Conservation (phyloP, 176 grass and related monocot genomes). For the Raddia distichophylla region DNA sequence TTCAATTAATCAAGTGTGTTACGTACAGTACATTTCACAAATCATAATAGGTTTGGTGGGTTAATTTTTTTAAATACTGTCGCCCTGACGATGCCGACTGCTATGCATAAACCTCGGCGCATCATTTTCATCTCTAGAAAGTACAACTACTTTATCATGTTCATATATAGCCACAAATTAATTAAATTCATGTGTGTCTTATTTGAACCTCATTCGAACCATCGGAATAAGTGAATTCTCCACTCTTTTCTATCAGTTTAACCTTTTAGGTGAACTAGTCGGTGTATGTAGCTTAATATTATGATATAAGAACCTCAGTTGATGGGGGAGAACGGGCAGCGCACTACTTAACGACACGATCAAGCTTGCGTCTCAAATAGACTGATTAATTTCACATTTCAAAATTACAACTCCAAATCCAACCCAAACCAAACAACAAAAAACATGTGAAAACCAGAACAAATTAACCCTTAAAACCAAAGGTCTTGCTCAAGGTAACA, state of each 20-base stretch:
- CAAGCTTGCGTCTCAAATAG: too few species aligned
- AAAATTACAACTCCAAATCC: neutral
- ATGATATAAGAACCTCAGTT: too few species aligned
- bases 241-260: too few species aligned
- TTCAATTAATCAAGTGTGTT: neutral
- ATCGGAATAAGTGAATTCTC: too few species aligned
- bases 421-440: neutral
- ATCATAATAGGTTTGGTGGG: neutral
- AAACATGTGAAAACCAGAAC: neutral
- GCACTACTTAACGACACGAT: too few species aligned
- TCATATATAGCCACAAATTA: too few species aligned
- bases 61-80: conserved; percentile 1
- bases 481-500: neutral
- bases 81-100: neutral
- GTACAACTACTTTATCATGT: neutral
- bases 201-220: too few species aligned
- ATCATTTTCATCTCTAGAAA: neutral
- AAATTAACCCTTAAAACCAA: neutral
- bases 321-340: too few species aligned
- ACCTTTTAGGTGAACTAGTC: too few species aligned
- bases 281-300: too few species aligned
- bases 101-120: neutral
- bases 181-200: neutral
- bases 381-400: neutral
- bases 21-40: neutral